Evolutionary conservation across 768 basidiomycete species (phyloP).

Genomic region (Russula griseocarnosa): DNA sequence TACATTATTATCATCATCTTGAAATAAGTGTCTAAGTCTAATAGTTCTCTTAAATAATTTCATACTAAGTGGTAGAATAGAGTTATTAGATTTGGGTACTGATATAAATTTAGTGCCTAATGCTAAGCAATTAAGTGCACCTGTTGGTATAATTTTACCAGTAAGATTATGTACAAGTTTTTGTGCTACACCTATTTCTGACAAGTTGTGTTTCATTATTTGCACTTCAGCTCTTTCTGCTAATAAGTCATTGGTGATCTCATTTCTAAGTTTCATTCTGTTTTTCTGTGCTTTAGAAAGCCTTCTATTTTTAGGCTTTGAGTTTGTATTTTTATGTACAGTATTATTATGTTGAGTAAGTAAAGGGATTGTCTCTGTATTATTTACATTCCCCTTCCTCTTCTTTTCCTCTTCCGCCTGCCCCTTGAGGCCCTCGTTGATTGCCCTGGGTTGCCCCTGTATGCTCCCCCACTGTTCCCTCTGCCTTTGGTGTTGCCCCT

Average conservation of each 20-base stretch:
- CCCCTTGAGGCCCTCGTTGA: neutral
- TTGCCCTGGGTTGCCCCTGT: too few species aligned
- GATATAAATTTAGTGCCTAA: neutral
- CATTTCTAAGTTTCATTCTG: neutral
- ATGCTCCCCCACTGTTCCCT: neutral
- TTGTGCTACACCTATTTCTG: neutral
- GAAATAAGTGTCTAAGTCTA: neutral
- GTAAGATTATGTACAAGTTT: neutral
- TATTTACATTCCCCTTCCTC: neutral
- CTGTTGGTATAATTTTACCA: neutral
- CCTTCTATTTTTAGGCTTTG: neutral
- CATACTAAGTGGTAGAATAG: neutral
- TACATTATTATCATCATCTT: too few species aligned
- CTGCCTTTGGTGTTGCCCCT: neutral
- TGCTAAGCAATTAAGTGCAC: neutral
- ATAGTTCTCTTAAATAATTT: neutral
- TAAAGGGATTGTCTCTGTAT: neutral
- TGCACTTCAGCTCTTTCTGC: too few species aligned
- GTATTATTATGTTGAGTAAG: neutral
- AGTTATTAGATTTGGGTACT: too few species aligned
- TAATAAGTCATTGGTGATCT: too few species aligned
- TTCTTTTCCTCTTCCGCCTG: neutral
- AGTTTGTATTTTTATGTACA: too few species aligned
- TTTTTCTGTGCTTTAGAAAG: conserved; percentile 3
- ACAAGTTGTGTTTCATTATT: neutral